Base-by-base conservation (phyloP, 2,329 filamentous ascomycete species). In the Penicillium glabrum region DNA sequence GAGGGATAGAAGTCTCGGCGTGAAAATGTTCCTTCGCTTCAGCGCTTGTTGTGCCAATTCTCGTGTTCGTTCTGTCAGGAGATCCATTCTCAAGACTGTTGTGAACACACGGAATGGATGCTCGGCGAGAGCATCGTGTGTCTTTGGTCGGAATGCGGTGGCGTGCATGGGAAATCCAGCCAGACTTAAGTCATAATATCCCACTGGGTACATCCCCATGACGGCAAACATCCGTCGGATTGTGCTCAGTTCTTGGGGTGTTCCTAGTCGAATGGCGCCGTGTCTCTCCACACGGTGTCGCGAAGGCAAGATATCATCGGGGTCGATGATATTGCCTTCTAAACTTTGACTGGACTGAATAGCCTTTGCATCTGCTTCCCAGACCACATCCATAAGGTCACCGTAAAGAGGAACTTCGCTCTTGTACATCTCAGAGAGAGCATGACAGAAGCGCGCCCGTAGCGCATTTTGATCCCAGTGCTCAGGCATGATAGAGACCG, bases 141-240 rank as follows among this genome's bases (percentile, higher is more conserved):
- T 69, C 0, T 65, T 68, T 0, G 81, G 80, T 2, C 82, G 76
- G 57, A 84, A 84, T 9, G 76, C 79, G 0, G 81, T 83, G 1
- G 80, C 80, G 53, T 83, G 80, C 66, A 83, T 75, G 0, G 81
- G 82, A 14, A 84, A 69, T 0, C 76, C 75, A 3, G 77, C 80
- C 0, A 75, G 62, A 0, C 74, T 75, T 0, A 83, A 71, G 53
- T 84, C 80, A 57, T 83, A 83, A 62, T 83, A 83, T 0, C 80
- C 81, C 0, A 83, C 80, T 0, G 82, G 73, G 23, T 76, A 63
- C 75, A 83, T 78, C 5, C 77, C 79, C 54, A 83, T 67, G 2
- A 82, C 55, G 0, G 71, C 69, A 56, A 83, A 82, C 27, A 83
- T 63, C 9, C 79, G 75, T 1, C 70, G 54, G 44, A 82, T 74